Percentiles rank a stretch among this genome's conserved stretches.
phyloP scores from a whole-genome alignment of 2,329 filamentous ascomycete genomes.

The Fusarium subglutinans region DNA sequence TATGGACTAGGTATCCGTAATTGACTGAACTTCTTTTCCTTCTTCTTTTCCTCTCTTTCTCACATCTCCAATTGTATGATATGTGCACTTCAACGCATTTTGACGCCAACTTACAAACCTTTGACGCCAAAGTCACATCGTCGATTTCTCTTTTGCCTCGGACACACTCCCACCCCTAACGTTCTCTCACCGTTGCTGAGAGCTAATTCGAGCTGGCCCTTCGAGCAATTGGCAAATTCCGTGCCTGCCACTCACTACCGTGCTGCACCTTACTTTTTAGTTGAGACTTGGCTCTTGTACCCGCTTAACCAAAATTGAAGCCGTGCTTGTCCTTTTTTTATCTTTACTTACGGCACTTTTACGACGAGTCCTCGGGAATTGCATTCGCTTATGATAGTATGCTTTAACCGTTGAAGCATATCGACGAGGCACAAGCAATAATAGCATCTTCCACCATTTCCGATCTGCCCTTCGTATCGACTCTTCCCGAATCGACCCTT shows the following conservation, averaged over 20 bases:
- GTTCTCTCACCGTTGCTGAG: not conserved
- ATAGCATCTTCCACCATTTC: not conserved
- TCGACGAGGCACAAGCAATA: slow-evolving; percentile 6
- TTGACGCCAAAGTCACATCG: slow-evolving; percentile 13
- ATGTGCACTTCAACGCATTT: slow-evolving; percentile 1
- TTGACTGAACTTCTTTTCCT: not conserved
- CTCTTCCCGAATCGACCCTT: not conserved
- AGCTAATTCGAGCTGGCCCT: not conserved
- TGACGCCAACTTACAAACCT: not conserved
- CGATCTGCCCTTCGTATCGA: not conserved
- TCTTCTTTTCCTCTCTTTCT: not conserved
- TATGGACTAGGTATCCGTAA: slow-evolving; percentile 8
- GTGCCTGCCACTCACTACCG: not conserved
- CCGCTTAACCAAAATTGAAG: slow-evolving; percentile 6
- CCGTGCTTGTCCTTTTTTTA: slow-evolving; percentile 9
- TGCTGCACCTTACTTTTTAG: slow-evolving; percentile 5
- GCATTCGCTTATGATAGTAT: slow-evolving; percentile 7
- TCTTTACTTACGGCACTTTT: slow-evolving; percentile 18
- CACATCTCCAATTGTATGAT: not conserved
- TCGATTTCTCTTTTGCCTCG: not conserved
- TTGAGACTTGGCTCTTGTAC: slow-evolving; percentile 17
- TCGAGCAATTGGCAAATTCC: not conserved
- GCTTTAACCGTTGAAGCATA: not conserved
- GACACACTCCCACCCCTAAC: not conserved
- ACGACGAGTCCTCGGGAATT: slow-evolving; percentile 4